Evolutionary conservation across 2,329 filamentous ascomycete genomes (phyloP).

Genomic region (Leptographium wingfieldii): DNA sequence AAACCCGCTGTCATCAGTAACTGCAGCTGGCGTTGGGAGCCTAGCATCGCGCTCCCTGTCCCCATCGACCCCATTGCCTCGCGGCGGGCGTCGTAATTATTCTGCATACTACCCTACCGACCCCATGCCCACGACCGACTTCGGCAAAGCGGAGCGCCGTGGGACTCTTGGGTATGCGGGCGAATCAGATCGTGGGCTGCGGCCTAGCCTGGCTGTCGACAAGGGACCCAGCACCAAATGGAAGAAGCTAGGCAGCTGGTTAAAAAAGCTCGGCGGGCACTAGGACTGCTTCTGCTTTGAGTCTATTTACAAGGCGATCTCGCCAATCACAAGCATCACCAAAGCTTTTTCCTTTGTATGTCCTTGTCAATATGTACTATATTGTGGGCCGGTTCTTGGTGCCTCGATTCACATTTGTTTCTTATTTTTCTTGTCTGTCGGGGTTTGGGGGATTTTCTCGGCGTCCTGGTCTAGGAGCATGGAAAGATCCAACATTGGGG

Average conservation of each 20-base stretch:
- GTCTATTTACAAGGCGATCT: no score
- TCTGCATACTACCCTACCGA: background rate
- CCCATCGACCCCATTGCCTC: background rate
- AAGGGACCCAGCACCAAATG: slow-evolving; percentile 13
- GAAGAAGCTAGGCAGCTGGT: slow-evolving; percentile 20
- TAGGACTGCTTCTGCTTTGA: slow-evolving; percentile 5
- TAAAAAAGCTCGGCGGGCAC: slow-evolving; percentile 19
- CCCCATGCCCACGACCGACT: background rate
- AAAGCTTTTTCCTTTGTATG: background rate
- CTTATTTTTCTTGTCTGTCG: background rate
- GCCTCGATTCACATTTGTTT: background rate
- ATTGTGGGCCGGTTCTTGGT: background rate
- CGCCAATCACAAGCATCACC: background rate
- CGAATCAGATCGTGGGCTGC: background rate
- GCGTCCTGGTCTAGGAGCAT: background rate
- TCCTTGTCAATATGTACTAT: background rate
- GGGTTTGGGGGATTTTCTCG: background rate
- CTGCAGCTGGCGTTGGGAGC: background rate
- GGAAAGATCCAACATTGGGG: background rate
- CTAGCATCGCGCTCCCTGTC: background rate
- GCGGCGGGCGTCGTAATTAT: background rate
- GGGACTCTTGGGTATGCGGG: background rate
- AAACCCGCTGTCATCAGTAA: background rate
- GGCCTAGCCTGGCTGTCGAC: slow-evolving; percentile 5
- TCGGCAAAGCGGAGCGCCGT: background rate